Evolutionary conservation across 768 basidiomycete species (phyloP), one percentile per base, ranked within the genome.

Genomic region (Rhodotorula kratochvilovae): DNA sequence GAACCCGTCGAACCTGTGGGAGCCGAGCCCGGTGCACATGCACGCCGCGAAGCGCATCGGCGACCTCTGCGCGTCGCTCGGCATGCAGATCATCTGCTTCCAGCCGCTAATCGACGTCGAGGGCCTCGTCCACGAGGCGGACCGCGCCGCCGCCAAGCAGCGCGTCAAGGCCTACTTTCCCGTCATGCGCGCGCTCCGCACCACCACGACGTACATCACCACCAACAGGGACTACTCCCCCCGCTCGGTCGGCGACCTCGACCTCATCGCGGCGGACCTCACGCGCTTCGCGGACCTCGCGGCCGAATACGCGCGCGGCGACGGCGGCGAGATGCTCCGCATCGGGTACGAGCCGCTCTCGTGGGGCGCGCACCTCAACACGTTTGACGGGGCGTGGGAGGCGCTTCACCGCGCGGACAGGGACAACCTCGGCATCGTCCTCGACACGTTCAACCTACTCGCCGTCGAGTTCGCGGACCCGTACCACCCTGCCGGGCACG

Each of bases 391-490:
- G 39, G 39, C 39, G 39, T 39, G 39, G 39, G 39, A 6, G 6
- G 39, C 39, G 39, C 80, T 81, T 4, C 71, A 75, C 56, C 76
- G 73, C 23, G 80, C 79, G 17, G 74, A 79, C 63, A 74, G 76
- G 58, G 74, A 76, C 51, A 81, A 82, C 65, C 78, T 82, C 59
- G 80, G 81, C 27, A 64, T 81, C 64, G 77, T 81, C 55, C 64
- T 80, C 33, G 80, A 80, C 64, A 79, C 79, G n/a, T 81, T 79
- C 68, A 81, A 81, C 62, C 75, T 62, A 54, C 79, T 78, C 33
- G 81, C 72, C 36, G 77, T 78, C 67, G 79, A 81, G 78, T 81
- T 79, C 64, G 81, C 80, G 23, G 79, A 81, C 65, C 81, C 81
- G 11, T 72, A 77, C 46, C 70, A 72, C 39, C 72, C 76, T 21